Percentiles rank a stretch among this genome's conserved stretches.
phyloP scores from a whole-genome alignment of 306 rosid species.

The Cyclanthera cordifolia region DNA sequence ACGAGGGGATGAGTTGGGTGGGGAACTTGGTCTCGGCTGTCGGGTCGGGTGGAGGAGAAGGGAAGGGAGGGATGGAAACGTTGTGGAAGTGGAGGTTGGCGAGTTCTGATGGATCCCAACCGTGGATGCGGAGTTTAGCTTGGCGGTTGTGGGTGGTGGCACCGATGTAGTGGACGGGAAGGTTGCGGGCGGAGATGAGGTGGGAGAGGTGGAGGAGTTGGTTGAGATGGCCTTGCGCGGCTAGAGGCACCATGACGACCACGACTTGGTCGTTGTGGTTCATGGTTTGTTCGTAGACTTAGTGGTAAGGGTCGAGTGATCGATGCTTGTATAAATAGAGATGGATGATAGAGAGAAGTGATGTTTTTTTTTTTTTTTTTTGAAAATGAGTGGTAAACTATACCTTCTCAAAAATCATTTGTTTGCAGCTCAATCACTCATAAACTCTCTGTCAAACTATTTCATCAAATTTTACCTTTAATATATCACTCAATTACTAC shows the following conservation, averaged over 20 bases:
- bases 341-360: too few species aligned
- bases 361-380: too few species aligned
- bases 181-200: conserved; percentile 27
- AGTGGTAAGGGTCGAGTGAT: not conserved
- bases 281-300: not conserved
- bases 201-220: conserved; percentile 76
- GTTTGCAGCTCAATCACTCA: too few species aligned
- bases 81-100: conserved; percentile 39
- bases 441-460: too few species aligned
- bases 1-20: conserved; percentile 48
- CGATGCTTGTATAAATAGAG: not conserved
- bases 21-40: conserved; percentile 31
- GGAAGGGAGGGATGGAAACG: conserved; percentile 29
- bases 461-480: too few species aligned
- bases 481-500: too few species aligned
- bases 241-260: conserved; percentile 51
- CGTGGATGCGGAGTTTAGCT: conserved; percentile 36
- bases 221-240: conserved; percentile 80
- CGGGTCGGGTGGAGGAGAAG: conserved; percentile 46
- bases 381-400: too few species aligned
- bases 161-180: conserved; percentile 53
- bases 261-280: conserved; percentile 20
- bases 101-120: conserved; percentile 32
- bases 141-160: conserved; percentile 46
- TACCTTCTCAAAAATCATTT: too few species aligned